Conservation (phyloP, 805 yeast species). For the Cyberlindnera mississippiensis region DNA sequence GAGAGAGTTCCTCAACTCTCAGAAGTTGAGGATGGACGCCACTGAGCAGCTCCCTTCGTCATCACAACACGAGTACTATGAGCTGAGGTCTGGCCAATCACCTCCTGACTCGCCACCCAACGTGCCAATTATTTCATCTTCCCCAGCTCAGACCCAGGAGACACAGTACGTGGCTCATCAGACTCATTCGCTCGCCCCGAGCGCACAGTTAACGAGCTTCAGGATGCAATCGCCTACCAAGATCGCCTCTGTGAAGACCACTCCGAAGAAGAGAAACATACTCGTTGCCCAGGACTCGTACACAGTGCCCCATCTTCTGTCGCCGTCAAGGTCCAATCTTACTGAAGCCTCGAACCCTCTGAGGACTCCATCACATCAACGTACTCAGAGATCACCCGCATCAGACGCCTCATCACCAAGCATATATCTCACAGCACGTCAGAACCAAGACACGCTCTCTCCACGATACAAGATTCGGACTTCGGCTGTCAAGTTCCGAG, state of each 20-base stretch:
- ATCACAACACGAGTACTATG: slow-evolving; percentile 8
- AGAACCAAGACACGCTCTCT: background rate
- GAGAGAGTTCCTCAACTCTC: slow-evolving; percentile 14
- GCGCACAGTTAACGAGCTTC: slow-evolving; percentile 27
- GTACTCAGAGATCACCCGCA: background rate
- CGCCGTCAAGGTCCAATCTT: slow-evolving; percentile 10
- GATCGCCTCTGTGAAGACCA: slow-evolving; percentile 9
- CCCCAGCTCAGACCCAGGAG: slow-evolving; percentile 6
- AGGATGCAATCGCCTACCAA: slow-evolving; percentile 24
- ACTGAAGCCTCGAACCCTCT: slow-evolving; percentile 2
- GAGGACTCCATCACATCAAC: background rate
- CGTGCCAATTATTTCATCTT: slow-evolving; percentile 7
- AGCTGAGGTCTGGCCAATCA: slow-evolving; percentile 15
- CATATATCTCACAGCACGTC: slow-evolving; percentile 16
- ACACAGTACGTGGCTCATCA: background rate
- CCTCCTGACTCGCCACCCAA: slow-evolving; percentile 3
- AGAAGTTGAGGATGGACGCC: slow-evolving; percentile 3
- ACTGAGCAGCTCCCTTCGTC: background rate
- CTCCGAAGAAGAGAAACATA: slow-evolving; percentile 18
- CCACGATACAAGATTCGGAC: slow-evolving; percentile 11
- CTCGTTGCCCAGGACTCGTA: slow-evolving; percentile 18
- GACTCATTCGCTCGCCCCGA: slow-evolving; percentile 7
- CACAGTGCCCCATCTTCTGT: slow-evolving; percentile 17
- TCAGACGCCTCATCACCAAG: slow-evolving; percentile 10
- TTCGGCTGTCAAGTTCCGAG: slow-evolving; percentile 17